Evolutionary conservation across 2,329 filamentous ascomycete genomes (phyloP).

Genomic region (Metarhizium brunneum): DNA sequence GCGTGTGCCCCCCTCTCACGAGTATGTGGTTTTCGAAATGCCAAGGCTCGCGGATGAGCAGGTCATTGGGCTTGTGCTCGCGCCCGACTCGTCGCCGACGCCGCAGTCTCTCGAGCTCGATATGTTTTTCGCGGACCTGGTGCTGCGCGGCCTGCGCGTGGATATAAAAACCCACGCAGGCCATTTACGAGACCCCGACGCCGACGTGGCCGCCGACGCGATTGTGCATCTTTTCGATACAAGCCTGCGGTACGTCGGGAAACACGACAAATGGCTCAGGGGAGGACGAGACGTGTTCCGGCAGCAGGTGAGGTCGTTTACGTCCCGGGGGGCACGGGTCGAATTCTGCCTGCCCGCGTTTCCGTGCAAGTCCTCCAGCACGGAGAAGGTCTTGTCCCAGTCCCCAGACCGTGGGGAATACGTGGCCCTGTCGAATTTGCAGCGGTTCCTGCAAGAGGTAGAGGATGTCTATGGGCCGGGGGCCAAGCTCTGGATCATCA

Average conservation of each 20-base stretch:
- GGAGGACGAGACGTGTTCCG: slow-evolving; percentile 14
- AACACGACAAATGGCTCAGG: slow-evolving; percentile 14
- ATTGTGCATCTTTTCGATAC: slow-evolving; percentile 15
- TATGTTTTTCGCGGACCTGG: slow-evolving; percentile 6
- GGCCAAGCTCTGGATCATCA: slow-evolving; percentile 26
- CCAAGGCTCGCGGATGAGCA: neutral
- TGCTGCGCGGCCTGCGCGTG: neutral
- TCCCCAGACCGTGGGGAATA: slow-evolving; percentile 25
- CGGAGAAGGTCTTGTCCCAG: slow-evolving; percentile 21
- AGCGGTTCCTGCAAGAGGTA: slow-evolving; percentile 19
- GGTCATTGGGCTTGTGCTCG: slow-evolving; percentile 5
- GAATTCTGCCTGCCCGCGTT: slow-evolving; percentile 27
- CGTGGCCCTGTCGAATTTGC: slow-evolving; percentile 21
- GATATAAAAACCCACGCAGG: neutral
- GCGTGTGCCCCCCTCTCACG: neutral
- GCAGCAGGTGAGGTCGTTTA: slow-evolving; percentile 14
- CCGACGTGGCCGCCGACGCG: slow-evolving; percentile 2
- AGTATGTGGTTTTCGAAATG: slow-evolving; percentile 1
- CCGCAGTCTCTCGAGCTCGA: neutral
- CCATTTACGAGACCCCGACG: neutral
- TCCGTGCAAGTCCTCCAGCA: slow-evolving; percentile 29
- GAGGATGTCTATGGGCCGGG: slow-evolving; percentile 22
- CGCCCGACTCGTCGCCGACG: neutral
- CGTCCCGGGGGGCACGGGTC: slow-evolving; percentile 10
- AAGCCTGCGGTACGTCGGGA: slow-evolving; percentile 13